These are phyloP conservation scores for Fomitopsis schrenkii DNA, from an alignment of 1,284 basidiomycete genomes.

Conservation along the genomic window DNA sequence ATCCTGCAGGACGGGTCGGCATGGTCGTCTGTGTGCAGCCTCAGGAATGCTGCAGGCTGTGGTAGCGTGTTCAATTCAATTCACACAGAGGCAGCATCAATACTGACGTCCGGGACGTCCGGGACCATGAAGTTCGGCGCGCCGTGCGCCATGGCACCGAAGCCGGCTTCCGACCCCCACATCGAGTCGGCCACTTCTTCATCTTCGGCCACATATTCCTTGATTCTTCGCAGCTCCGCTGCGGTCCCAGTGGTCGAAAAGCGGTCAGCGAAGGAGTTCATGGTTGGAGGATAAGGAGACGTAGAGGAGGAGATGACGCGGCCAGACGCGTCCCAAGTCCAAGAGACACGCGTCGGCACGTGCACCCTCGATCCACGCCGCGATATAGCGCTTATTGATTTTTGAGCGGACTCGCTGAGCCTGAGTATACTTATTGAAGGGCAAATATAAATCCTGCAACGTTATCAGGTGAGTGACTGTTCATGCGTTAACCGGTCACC, in stretches of 20 bases:
- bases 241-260: slow-evolving; percentile 54
- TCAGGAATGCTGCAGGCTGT: slow-evolving; percentile 87
- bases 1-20: slow-evolving; percentile 92
- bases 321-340: slow-evolving; percentile 25
- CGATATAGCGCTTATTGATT: background rate
- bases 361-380: background rate
- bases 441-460: no score
- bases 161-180: slow-evolving; percentile 82
- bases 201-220: slow-evolving; percentile 49
- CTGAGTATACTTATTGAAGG: no score
- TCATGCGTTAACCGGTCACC: no score
- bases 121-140: slow-evolving; percentile 70
- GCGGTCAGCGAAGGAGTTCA: slow-evolving; percentile 74
- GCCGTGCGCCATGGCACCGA: slow-evolving; percentile 68
- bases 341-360: slow-evolving; percentile 4
- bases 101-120: slow-evolving; percentile 66
- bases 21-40: slow-evolving; percentile 89
- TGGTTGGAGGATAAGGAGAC: slow-evolving; percentile 33
- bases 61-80: slow-evolving; percentile 2
- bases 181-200: slow-evolving; percentile 59
- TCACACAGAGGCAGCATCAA: background rate
- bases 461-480: no score
- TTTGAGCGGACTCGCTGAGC: no score
- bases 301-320: slow-evolving; percentile 45
- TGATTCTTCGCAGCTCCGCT: slow-evolving; percentile 48